phyloP scores from a whole-genome alignment of 768 basidiomycete genomes.

The Neoboletus brunneissimus region DNA sequence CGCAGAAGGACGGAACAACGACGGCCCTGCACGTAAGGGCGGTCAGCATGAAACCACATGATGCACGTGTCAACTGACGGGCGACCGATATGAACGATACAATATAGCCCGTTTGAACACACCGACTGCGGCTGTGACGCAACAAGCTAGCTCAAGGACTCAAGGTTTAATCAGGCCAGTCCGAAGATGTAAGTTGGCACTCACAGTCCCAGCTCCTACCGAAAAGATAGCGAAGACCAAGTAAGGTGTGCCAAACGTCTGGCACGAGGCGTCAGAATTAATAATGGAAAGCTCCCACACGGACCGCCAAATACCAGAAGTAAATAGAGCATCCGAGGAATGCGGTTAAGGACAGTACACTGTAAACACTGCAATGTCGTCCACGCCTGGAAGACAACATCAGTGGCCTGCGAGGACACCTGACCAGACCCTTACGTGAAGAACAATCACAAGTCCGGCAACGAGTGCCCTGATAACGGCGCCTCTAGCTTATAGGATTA shows the following conservation, averaged over 20 bases:
- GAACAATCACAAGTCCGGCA: slow-evolving; percentile 40
- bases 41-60: slow-evolving; percentile 13
- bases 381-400: slow-evolving; percentile 34
- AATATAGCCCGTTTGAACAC: slow-evolving; percentile 48
- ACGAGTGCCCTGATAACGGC: slow-evolving; percentile 37
- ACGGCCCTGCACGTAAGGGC: slow-evolving; percentile 25
- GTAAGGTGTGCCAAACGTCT: slow-evolving; percentile 41
- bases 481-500: not conserved
- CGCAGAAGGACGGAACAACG: slow-evolving; percentile 45
- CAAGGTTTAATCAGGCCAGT: slow-evolving; percentile 14
- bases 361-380: slow-evolving; percentile 31
- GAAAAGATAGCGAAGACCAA: slow-evolving; percentile 43
- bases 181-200: slow-evolving; percentile 19
- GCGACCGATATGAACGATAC: slow-evolving; percentile 34
- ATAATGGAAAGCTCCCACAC: not conserved
- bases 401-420: not conserved
- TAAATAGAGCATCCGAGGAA: slow-evolving; percentile 26
- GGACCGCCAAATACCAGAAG: slow-evolving; percentile 20
- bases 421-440: slow-evolving; percentile 33
- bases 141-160: slow-evolving; percentile 15
- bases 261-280: slow-evolving; percentile 12
- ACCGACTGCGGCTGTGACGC: slow-evolving; percentile 15
- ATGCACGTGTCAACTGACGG: slow-evolving; percentile 35
- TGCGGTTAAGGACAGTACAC: slow-evolving; percentile 13
- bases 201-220: slow-evolving; percentile 37